Evolutionary conservation across 352 stramenopile genomes (phyloP), one percentile per base, ranked within the genome.

Genomic region (Pythium oligandrum): DNA sequence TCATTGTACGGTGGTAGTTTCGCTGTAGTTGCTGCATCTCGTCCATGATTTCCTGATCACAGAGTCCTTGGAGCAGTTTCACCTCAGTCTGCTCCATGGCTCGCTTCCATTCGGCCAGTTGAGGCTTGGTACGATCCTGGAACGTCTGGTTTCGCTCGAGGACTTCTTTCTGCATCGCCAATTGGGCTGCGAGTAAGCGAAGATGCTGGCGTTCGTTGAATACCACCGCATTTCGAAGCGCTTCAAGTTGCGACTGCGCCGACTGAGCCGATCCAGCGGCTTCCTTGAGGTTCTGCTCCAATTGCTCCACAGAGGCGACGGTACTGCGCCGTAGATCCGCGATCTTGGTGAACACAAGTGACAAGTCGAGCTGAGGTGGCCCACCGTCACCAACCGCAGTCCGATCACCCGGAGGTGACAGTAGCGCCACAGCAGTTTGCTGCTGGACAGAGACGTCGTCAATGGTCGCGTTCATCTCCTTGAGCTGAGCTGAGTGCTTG

Each of bases 301-400:
- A 63, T 9, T 71, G 66, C 12, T 73, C 77, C 5, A 90, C 53
- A 2, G 78, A 83, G 2, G 71, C 72, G 56, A 88, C 73, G 4
- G 78, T 88, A 6, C 72, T 64, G 12, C 78, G 70, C 0, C 78
- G 73, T 52, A 93, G 50, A 36, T 90, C 82, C 0, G 79, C 70
- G 49, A 90, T 81, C 48, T 88, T 90, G 12, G 79, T 83, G 51
- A 93, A 93, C 42, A 93, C 79, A 17, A 93, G 62, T 42, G 82
- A 93, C 32, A 93, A 54, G 68, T 90, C 79, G 1, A 88, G 65
- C 48, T 82, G 73, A 1, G 52, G 51, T 2, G 51, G 45, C 4
- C 39, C 55, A 17, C 43, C 43, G 2, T 42, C 43, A 48, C 17
- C 43, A 30, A 7, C 43, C 17, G 43, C 43, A 9, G 43, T 32